Evolutionary conservation across 352 stramenopile species (phyloP), one percentile per base, ranked within the genome.

Genomic region (Phytophthora ramorum): DNA sequence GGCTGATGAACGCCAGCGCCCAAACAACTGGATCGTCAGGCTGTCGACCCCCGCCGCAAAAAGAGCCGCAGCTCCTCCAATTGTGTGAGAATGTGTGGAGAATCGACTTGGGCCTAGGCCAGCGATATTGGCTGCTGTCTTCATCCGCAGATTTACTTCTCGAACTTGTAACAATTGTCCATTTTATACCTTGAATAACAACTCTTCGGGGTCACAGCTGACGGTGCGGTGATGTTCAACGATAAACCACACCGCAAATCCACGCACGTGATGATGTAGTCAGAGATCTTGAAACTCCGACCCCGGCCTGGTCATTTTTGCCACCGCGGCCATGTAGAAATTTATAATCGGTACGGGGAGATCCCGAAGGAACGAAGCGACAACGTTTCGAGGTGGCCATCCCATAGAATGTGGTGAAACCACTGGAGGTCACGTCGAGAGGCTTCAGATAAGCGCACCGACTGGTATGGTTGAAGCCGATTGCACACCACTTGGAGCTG

Each of bases 261-360:
- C 62, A 65, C 22, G 30, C 40, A 1, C 17, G 2, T 17, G 38
- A 16, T 22, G 62, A 70, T 37, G 47, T 9, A 0, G 20, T 34
- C 3, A 65, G 22, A 6, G 53, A 57, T 4, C 53, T 20, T 14
- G 19, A 50, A 2, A 43, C 30, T 6, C 48, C 47, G 7, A 35
- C 20, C 4, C 46, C 51, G 3, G 3, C 34, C 30, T 77, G 64
- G 17, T 71, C 59, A 7, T 61, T 77, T 52, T 77, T 77, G 43
- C 64, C 54, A 1, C 64, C 59, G 56, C 46, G 14, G 57, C 56
- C 56, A 63, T 63, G 37, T 54, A 63, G 7, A 63, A 4, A 28
- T 55, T 44, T 7, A 66, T 37, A 2, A n/a, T 16, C 1, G 56
- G 24, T 24, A 1, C 2, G 12, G 34, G 49, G 7, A 26, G 24